Base-by-base conservation (phyloP, 371 early-diverging fungal species). In the Mucor sp. region DNA sequence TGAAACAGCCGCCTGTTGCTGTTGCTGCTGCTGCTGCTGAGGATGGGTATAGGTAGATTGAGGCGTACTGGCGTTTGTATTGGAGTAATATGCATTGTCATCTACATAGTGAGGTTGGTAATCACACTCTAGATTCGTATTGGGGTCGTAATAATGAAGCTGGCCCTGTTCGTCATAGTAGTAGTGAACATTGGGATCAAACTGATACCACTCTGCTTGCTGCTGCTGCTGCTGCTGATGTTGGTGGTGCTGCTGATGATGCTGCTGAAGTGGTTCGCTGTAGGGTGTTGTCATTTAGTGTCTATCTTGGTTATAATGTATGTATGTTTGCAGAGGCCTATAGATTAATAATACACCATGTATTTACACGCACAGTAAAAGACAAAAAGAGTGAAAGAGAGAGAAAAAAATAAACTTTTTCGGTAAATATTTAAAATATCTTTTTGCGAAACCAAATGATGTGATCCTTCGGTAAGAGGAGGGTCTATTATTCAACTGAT, bases 131-230 rank as follows among this genome's bases (percentile, higher is more conserved):
- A 63, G 56, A 47, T 70, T 70, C 12, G 76, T 74, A 27, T 76
- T 76, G 12, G 76, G 76, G 41, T 76, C 76, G 59, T 74, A 76
- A 60, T 73, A 76, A 27, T 73, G 74, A 32, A 76, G 37, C 17
- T 71, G 71, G 8, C 74, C 71, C 32, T 70, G 71, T 21, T 74
- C 71, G 58, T 76, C 76, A 48, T 76, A 74, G 32, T 76, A 76
- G 39, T 73, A 76, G 59, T 76, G 76, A n/a, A 68, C 66, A 71
- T 76, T 76, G 33, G 76, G 76, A 66, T 76, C 76, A 71, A 76
- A 76, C 28, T 65, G 62, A 59, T 65, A 62, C 74, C 71, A 70
- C 21, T 61, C 55, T 27, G 60, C 41, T 50, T 72, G 50, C 17
- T 41, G 41, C 17, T 41, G 41, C 17, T 41, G 41, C 4, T 35